Evolutionary conservation across 768 basidiomycete species (phyloP).

Genomic region (Ramaria rubella): DNA sequence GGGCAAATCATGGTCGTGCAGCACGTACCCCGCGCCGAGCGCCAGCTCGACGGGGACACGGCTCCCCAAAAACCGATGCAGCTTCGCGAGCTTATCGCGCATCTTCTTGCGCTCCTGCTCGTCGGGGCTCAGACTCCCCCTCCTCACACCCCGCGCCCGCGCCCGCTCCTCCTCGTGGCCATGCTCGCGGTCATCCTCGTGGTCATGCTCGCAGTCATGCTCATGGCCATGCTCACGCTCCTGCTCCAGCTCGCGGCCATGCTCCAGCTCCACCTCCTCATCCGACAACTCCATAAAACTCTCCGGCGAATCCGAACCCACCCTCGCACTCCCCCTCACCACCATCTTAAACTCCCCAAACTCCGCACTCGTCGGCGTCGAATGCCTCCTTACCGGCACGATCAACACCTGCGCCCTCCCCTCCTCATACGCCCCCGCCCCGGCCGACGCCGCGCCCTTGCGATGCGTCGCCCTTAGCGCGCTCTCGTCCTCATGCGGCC

Average conservation of each 20-base stretch:
- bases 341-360: constrained; percentile 4
- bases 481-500: constrained; percentile 13
- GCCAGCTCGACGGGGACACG: constrained; percentile 67
- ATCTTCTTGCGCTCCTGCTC: constrained; percentile 63
- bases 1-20: constrained; percentile 30
- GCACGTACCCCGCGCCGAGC: constrained; percentile 22
- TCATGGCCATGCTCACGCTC: neutral
- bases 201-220: neutral
- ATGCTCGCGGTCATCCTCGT: neutral
- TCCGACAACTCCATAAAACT: constrained; percentile 70
- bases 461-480: constrained; percentile 24
- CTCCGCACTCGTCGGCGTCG: constrained; percentile 44
- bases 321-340: constrained; percentile 1
- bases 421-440: neutral
- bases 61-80: constrained; percentile 83
- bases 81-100: constrained; percentile 69
- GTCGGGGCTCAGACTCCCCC: constrained; percentile 19
- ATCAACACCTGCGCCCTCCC: neutral
- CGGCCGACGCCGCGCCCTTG: constrained; percentile 18
- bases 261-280: constrained; percentile 29
- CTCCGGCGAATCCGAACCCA: constrained; percentile 12
- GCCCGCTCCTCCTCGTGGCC: no score
- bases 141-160: neutral
- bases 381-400: constrained; percentile 38
- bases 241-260: neutral